A percentile compares a stretch with the other conserved stretches of the same genome.
Conservation (phyloP, 768 basidiomycete genomes). For the Kwoniella botswanensis region DNA sequence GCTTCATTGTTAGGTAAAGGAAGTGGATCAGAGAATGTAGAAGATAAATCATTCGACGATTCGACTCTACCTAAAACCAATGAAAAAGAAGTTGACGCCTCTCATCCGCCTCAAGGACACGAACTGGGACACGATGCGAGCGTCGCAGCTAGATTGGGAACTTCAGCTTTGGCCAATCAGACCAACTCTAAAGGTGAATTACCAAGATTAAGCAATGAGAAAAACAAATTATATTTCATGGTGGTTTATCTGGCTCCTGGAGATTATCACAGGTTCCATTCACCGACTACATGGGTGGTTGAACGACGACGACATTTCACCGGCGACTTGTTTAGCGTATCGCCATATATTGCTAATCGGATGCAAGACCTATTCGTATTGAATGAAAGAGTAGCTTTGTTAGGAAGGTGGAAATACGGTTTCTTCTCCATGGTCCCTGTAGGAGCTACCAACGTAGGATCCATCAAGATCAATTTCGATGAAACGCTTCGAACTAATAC, state of each 20-base stretch:
- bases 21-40: slow-evolving; percentile 5
- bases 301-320: slow-evolving; percentile 94
- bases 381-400: slow-evolving; percentile 94
- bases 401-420: slow-evolving; percentile 92
- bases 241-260: slow-evolving; percentile 98
- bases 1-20: slow-evolving; percentile 75
- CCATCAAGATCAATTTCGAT: slow-evolving; percentile 95
- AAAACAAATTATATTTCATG: slow-evolving; percentile 84
- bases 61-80: slow-evolving; percentile 49
- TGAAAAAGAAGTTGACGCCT: slow-evolving; percentile 61
- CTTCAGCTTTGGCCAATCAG: slow-evolving; percentile 25
- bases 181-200: slow-evolving; percentile 39
- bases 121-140: slow-evolving; percentile 70
- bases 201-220: slow-evolving; percentile 66
- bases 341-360: slow-evolving; percentile 91
- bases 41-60: slow-evolving; percentile 32
- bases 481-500: slow-evolving; percentile 88
- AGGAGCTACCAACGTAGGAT: slow-evolving; percentile 97
- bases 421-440: slow-evolving; percentile 98
- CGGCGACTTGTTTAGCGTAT: slow-evolving; percentile 95
- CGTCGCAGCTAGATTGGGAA: slow-evolving; percentile 62
- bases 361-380: slow-evolving; percentile 91
- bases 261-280: slow-evolving; percentile 98
- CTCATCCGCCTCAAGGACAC: slow-evolving; percentile 47
- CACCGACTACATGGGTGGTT: slow-evolving; percentile 94